Evolutionary conservation across 1,284 basidiomycete species (phyloP), one percentile per base, ranked within the genome.

Genomic region (Polyporus tsugae): DNA sequence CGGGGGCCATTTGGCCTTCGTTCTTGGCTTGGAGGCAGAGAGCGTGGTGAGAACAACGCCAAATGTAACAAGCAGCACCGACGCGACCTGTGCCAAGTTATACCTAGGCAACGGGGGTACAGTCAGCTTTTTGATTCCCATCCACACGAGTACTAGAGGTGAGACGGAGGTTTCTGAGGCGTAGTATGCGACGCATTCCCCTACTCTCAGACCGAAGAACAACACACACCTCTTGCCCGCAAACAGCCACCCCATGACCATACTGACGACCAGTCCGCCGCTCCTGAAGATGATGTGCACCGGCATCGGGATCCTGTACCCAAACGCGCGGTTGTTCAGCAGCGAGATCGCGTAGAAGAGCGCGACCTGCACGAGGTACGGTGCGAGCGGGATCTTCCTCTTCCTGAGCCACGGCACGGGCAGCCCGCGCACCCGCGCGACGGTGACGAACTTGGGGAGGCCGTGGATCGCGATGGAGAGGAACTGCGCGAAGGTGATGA

Each of bases 281-380:
- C 94, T 95, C 44, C 96, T 86, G 77, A 98, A 98, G 67, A 98
- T 94, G 78, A 98, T 98, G 79, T 98, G 96, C 1, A 98, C 92
- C 0, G 94, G 83, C 89, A 98, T 95, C 17, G 96, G 96, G 67
- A 98, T 93, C 68, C 87, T 80, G 75, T 89, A 96, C 4, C 89
- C 93, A 78, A 98, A 98, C 0, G 95, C 96, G 33, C 88, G 89
- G 80, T 98, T 98, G 81, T 98, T 98, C 75, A 98, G 83, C 65
- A 91, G 78, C n/a, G 93, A 95, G 66, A 96, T 87, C 7, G 86
- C 79, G 70, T 94, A 91, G 80, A 97, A 97, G 52, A 98, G 84
- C 1, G 85, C 84, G 58, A 98, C 96, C 80, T 98, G 96, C 0
- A 92, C 82, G 25, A 92, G 75, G 84, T 97, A 97, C 11, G 91